Conservation (phyloP, 2,329 filamentous ascomycete species). For the Phialemonium atrogriseum region DNA sequence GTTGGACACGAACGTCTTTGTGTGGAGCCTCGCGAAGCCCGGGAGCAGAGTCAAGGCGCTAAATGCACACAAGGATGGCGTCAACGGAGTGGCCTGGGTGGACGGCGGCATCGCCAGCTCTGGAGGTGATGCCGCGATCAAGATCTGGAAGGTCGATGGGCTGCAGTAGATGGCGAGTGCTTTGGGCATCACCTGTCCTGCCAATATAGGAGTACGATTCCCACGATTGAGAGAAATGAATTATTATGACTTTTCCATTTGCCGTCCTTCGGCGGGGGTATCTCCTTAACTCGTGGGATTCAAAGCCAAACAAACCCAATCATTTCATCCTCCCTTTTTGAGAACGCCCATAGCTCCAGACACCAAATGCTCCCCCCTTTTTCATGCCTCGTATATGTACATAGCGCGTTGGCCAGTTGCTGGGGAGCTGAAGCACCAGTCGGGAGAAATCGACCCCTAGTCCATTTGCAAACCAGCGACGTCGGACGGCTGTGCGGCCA, state of each 20-base stretch:
- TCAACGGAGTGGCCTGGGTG: slow-evolving; percentile 77
- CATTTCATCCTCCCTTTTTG: too few species aligned
- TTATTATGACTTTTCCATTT: too few species aligned
- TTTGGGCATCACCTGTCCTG: not conserved
- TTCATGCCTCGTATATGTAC: too few species aligned
- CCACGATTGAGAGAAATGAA: not conserved
- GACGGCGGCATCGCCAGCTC: slow-evolving; percentile 62
- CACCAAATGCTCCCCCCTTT: too few species aligned
- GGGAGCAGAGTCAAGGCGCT: slow-evolving; percentile 74
- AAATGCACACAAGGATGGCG: slow-evolving; percentile 94
- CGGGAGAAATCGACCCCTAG: slow-evolving; percentile 5
- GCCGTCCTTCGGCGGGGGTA: too few species aligned
- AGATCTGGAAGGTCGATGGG: slow-evolving; percentile 69
- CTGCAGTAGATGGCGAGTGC: slow-evolving; percentile 31
- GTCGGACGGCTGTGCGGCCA: not conserved
- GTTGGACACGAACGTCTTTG: slow-evolving; percentile 84
- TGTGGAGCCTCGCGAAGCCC: slow-evolving; percentile 82
- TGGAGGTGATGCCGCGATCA: slow-evolving; percentile 83
- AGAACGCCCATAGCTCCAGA: too few species aligned
- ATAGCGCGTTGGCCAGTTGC: too few species aligned
- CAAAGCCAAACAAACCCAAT: too few species aligned
- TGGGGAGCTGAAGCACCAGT: too few species aligned
- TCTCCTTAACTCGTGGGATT: too few species aligned
- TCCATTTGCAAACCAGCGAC: too few species aligned
- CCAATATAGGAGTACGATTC: not conserved